Evolutionary conservation across 345 rosid genomes (phyloP), one percentile per base, ranked within the genome.

Genomic region (Gossypium raimondii): DNA sequence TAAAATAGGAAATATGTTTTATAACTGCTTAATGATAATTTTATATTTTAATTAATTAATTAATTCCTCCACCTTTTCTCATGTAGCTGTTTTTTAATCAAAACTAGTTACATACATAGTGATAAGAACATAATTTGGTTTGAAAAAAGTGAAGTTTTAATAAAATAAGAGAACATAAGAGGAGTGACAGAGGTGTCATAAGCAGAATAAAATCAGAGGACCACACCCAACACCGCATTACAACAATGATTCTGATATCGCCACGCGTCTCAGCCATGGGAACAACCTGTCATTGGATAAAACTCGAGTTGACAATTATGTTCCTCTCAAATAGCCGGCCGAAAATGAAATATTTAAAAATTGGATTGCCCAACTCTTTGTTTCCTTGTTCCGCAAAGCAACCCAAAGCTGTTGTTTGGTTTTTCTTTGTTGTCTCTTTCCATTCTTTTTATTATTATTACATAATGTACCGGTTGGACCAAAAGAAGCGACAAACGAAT

Each of bases 201-300:
- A 22, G 7, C 17, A 18, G 80, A 79, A 77, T 60, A 61, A 77
- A 70, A 76, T 73, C 64, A 77, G 63, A 51, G 76, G 55, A 57
- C 67, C 82, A 65, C 27, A 27, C 59, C 43, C 14, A 45, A 67
- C 63, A 70, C 11, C 13, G 59, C 65, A n/a, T 25, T 29, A 34
- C 58, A 68, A 25, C 24, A 25, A 11, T 61, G 11, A 20, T 27
- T 57, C 62, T 18, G 22, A 0, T 13, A 2, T 3, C 2, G 77
- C 65, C 79, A 76, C 77, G 79, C 63, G 70, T 45, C 53, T 0
- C 0, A 6, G 29, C 6, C 50, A 22, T 47, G 34, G n/a, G 18
- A 73, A 58, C 79, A 77, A 78, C 62, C 81, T 80, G 83, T 77
- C 76, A 14, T 63, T 75, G 13, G 71, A 48, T 71, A 34, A 64